Percentiles rank a stretch among this genome's conserved stretches.
phyloP scores from a whole-genome alignment of 371 early-diverging fungal species.

The Polyrhizophydium stewartii region DNA sequence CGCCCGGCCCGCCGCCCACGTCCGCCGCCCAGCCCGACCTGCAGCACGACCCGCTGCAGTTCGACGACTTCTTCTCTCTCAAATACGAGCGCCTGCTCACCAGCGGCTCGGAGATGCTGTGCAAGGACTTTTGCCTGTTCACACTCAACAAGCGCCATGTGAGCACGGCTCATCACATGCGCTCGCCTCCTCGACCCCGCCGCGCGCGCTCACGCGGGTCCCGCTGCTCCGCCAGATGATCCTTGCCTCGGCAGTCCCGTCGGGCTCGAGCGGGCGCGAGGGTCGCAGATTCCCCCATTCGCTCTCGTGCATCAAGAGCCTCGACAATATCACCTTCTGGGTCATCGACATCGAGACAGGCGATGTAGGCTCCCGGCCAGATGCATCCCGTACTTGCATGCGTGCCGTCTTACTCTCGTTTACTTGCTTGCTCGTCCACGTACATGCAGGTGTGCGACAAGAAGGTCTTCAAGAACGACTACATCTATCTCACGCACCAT shows the following conservation, averaged over 20 bases:
- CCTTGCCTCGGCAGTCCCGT: slow-evolving; percentile 26
- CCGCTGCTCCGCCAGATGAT: slow-evolving; percentile 20
- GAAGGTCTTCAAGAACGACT: slow-evolving; percentile 45
- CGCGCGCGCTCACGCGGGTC: slow-evolving; percentile 12
- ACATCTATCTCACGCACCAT: slow-evolving; percentile 53
- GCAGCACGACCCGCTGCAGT: not conserved
- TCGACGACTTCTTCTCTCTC: slow-evolving; percentile 28
- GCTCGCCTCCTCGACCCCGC: not conserved
- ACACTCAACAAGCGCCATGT: slow-evolving; percentile 43
- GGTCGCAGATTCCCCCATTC: slow-evolving; percentile 38
- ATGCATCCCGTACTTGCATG: not conserved
- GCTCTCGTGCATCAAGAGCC: slow-evolving; percentile 30
- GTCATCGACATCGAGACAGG: slow-evolving; percentile 50
- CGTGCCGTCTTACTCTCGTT: not conserved
- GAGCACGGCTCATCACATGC: slow-evolving; percentile 3
- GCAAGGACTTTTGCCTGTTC: slow-evolving; percentile 57
- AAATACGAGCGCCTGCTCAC: slow-evolving; percentile 41
- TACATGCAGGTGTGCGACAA: slow-evolving; percentile 41
- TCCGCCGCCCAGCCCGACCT: too few relatives aligned
- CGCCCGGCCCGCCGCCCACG: not conserved
- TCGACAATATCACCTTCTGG: slow-evolving; percentile 56
- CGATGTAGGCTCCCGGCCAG: too few relatives aligned
- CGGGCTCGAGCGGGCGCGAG: not conserved
- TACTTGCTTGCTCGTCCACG: not conserved
- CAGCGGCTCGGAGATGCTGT: slow-evolving; percentile 41